phyloP scores from a whole-genome alignment of 331 rosid genomes.

The Quercus phellos region DNA sequence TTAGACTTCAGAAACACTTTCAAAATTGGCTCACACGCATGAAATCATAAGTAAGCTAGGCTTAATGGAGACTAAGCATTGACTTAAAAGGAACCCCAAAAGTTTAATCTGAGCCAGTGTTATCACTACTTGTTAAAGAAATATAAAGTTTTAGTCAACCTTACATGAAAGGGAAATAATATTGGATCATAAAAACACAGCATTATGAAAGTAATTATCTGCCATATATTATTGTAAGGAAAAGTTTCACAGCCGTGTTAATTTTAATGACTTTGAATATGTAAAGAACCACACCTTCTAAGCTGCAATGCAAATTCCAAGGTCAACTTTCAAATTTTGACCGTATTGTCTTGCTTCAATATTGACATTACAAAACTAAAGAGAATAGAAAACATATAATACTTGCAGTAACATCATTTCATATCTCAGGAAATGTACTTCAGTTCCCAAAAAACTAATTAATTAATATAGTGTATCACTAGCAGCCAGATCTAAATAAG shows the following conservation, averaged over 20 bases:
- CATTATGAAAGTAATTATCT: no score
- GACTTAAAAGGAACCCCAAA: neutral
- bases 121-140: neutral
- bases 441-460: neutral
- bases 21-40: neutral
- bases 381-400: neutral
- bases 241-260: neutral
- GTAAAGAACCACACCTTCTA: neutral
- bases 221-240: neutral
- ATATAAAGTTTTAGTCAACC: no score
- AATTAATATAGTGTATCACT: neutral
- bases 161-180: no score
- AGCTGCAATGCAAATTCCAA: neutral
- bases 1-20: neutral
- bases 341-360: neutral
- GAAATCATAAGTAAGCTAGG: conserved; percentile 9
- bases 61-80: neutral
- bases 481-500: neutral
- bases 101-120: neutral
- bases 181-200: no score
- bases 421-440: conserved; percentile 13
- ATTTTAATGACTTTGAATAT: neutral
- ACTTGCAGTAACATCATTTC: conserved; percentile 12
- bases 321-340: conserved; percentile 8
- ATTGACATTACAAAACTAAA: neutral